These are phyloP conservation scores for Apodospora peruviana DNA, from an alignment of 495 filamentous ascomycete genomes.

Conservation along the genomic window DNA sequence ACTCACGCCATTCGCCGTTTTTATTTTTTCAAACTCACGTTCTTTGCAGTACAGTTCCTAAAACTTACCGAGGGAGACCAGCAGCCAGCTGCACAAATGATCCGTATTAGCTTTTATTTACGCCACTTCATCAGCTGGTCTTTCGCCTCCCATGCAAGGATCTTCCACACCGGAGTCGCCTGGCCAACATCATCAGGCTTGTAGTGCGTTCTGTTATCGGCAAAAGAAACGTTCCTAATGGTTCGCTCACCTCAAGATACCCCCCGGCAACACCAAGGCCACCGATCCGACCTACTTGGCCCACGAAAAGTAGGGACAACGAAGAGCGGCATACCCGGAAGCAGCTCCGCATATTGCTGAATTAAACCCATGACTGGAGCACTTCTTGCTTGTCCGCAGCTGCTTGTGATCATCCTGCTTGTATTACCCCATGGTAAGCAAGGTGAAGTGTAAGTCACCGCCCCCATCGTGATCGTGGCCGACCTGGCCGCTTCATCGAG, in stretches of 20 bases:
- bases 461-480: conserved; percentile 18
- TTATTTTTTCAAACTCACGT: conserved; percentile 20
- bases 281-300: conserved; percentile 6
- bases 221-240: neutral
- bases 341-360: conserved; percentile 14
- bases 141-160: conserved; percentile 5
- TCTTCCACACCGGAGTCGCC: neutral
- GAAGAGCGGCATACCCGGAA: conserved; percentile 13
- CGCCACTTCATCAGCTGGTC: conserved; percentile 2
- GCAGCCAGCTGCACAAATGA: neutral
- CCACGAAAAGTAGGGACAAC: conserved; percentile 1
- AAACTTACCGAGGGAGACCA: neutral
- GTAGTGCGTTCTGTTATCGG: neutral
- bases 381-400: conserved; percentile 5
- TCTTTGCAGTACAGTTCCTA: neutral
- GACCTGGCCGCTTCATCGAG: conserved; percentile 6
- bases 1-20: conserved; percentile 3
- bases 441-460: conserved; percentile 25
- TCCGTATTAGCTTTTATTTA: neutral
- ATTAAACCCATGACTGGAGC: conserved; percentile 1
- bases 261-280: conserved; percentile 7
- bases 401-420: conserved; percentile 11
- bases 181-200: neutral
- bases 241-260: neutral
- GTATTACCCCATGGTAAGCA: conserved; percentile 20